Percentiles rank a stretch among this genome's conserved stretches.
These are phyloP conservation scores for Cercospora sp. DNA, from an alignment of 2,329 filamentous ascomycete genomes.

Conservation along the genomic window DNA sequence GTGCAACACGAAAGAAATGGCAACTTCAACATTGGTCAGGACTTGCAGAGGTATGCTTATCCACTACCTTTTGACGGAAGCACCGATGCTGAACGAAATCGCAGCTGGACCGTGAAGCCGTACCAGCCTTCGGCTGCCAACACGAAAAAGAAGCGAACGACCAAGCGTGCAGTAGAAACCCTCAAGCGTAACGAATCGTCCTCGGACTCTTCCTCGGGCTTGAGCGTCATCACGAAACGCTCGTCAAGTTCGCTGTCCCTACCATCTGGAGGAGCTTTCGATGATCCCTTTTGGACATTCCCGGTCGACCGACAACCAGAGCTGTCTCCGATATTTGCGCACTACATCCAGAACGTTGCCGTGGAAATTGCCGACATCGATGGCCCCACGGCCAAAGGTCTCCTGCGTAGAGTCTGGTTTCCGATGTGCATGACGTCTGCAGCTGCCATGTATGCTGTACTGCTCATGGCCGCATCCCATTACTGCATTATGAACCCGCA, in stretches of 20 bases:
- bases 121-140: not conserved
- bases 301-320: slow-evolving; percentile 10
- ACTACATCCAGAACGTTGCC: slow-evolving; percentile 38
- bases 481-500: slow-evolving; percentile 37
- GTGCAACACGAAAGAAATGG: slow-evolving; percentile 12
- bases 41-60: slow-evolving; percentile 1
- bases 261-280: slow-evolving; percentile 1
- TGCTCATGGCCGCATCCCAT: slow-evolving; percentile 45
- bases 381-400: slow-evolving; percentile 36
- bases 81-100: not conserved
- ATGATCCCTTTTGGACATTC: slow-evolving; percentile 7
- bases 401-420: slow-evolving; percentile 44
- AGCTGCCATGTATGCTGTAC: slow-evolving; percentile 44
- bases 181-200: not conserved
- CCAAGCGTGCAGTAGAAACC: not conserved
- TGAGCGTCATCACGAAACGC: not conserved
- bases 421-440: slow-evolving; percentile 42
- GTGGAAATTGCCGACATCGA: slow-evolving; percentile 48
- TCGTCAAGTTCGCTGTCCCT: not conserved
- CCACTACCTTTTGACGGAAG: not conserved
- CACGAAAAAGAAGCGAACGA: slow-evolving; percentile 3
- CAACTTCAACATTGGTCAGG: slow-evolving; percentile 11
- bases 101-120: slow-evolving; percentile 9
- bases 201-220: not conserved
- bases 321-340: slow-evolving; percentile 7